Conservation (phyloP, 176 grass and related monocot species). For the Paspalum notatum region DNA sequence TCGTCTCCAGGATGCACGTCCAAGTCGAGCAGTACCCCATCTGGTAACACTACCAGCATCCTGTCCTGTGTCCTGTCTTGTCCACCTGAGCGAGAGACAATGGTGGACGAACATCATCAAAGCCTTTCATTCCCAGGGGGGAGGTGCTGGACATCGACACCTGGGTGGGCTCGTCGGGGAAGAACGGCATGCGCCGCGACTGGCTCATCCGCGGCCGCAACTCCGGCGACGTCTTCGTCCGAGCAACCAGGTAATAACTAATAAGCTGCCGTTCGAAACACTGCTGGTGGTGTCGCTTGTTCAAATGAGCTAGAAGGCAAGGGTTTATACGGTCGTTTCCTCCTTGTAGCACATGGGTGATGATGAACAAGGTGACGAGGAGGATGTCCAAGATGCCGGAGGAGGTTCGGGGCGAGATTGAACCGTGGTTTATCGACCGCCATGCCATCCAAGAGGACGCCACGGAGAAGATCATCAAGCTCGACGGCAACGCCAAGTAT, state of each 20-base stretch:
- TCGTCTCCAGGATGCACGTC: slow-evolving; percentile 75
- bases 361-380: slow-evolving; percentile 67
- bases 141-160: slow-evolving; percentile 73
- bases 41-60: slow-evolving; percentile 34
- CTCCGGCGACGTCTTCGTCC: slow-evolving; percentile 40
- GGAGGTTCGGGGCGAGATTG: slow-evolving; percentile 60
- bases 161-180: slow-evolving; percentile 69
- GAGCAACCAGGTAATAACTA: slow-evolving; percentile 65
- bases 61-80: neutral
- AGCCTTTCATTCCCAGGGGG: slow-evolving; percentile 44
- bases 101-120: neutral
- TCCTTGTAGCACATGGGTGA: slow-evolving; percentile 57
- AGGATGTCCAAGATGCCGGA: slow-evolving; percentile 69
- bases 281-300: too few species aligned
- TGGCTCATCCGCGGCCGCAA: slow-evolving; percentile 56
- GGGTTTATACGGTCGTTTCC: too few species aligned
- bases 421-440: slow-evolving; percentile 58
- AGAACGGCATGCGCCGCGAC: slow-evolving; percentile 69
- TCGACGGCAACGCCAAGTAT: slow-evolving; percentile 52
- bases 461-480: slow-evolving; percentile 62
- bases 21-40: slow-evolving; percentile 64
- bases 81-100: neutral
- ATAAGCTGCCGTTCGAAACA: too few species aligned
- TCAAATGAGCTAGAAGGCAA: too few species aligned
- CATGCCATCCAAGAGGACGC: slow-evolving; percentile 46